Evolutionary conservation across 805 yeast species (phyloP).

Genomic region (Komagataella pastoris): DNA sequence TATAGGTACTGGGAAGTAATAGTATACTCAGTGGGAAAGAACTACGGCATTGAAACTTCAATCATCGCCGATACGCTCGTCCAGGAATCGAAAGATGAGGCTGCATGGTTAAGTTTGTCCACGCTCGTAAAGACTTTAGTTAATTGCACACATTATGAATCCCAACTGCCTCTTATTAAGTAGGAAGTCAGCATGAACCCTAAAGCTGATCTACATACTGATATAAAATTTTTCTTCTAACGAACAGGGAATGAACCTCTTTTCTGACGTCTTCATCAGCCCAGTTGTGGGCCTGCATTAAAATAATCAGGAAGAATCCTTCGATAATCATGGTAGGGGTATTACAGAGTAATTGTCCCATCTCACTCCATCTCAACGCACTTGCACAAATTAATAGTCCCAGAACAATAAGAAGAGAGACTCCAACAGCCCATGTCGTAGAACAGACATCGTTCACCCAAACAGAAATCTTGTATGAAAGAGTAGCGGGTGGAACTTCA

Average conservation of each 20-base stretch:
- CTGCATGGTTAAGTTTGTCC: no score
- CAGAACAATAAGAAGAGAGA: constrained; percentile 15
- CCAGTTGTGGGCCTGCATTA: constrained; percentile 22
- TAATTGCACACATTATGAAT: no score
- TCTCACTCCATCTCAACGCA: constrained; percentile 21
- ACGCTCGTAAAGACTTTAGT: no score
- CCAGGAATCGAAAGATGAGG: no score
- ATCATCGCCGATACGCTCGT: no score
- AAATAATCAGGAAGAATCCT: constrained; percentile 23
- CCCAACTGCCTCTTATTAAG: no score
- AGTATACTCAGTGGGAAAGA: no score
- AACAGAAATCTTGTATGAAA: constrained; percentile 6
- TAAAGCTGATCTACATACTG: neutral
- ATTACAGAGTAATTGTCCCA: constrained; percentile 25
- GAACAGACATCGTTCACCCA: constrained; percentile 18
- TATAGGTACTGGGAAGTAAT: no score
- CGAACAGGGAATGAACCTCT: neutral
- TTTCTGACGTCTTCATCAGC: neutral
- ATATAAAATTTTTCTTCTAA: neutral
- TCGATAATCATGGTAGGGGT: constrained; percentile 32
- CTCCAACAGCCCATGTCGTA: constrained; percentile 17
- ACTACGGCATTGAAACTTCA: no score
- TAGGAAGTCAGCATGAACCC: neutral
- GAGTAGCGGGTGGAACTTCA: neutral
- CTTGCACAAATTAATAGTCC: constrained; percentile 19